These are phyloP conservation scores for Helenozyma baotianmanensis DNA, from an alignment of 805 yeast species.

Conservation along the genomic window DNA sequence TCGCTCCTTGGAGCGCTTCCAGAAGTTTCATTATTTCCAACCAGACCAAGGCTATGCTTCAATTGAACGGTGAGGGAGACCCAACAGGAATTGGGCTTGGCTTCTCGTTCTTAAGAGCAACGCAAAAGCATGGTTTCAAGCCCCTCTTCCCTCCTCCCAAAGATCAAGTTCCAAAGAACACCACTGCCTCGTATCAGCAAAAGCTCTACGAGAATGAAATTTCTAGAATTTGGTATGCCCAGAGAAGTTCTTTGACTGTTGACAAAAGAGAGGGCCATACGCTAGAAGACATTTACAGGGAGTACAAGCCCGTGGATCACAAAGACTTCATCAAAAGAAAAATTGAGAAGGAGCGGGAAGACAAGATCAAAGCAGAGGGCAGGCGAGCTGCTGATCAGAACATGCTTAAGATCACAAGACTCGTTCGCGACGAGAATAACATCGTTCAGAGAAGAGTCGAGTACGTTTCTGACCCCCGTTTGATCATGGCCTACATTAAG, in stretches of 20 bases:
- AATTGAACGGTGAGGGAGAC: slow-evolving; percentile 91
- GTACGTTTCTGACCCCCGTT: slow-evolving; percentile 76
- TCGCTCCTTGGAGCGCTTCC: slow-evolving; percentile 93
- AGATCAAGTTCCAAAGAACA: slow-evolving; percentile 35
- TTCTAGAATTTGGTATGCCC: slow-evolving; percentile 83
- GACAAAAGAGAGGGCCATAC: slow-evolving; percentile 36
- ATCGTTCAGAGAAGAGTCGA: slow-evolving; percentile 78
- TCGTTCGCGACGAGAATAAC: slow-evolving; percentile 80
- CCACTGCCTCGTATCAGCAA: slow-evolving; percentile 60
- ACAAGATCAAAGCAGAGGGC: slow-evolving; percentile 26
- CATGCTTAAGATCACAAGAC: slow-evolving; percentile 57
- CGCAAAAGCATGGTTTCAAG: slow-evolving; percentile 90
- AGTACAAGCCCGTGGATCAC: slow-evolving; percentile 36
- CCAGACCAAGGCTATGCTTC: slow-evolving; percentile 95
- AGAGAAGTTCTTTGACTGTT: slow-evolving; percentile 52
- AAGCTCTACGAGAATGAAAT: slow-evolving; percentile 90
- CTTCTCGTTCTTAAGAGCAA: slow-evolving; percentile 79
- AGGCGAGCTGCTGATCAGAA: slow-evolving; percentile 15
- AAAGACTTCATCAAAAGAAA: slow-evolving; percentile 27
- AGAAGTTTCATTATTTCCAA: slow-evolving; percentile 89
- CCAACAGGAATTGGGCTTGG: slow-evolving; percentile 90
- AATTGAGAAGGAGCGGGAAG: slow-evolving; percentile 31
- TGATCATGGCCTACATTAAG: slow-evolving; percentile 78
- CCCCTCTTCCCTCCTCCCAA: slow-evolving; percentile 34
- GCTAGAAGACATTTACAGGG: slow-evolving; percentile 31